These are phyloP conservation scores for Euptelea pleiosperma DNA, from an alignment of 164 flowering plant genomes.

Conservation along the genomic window DNA sequence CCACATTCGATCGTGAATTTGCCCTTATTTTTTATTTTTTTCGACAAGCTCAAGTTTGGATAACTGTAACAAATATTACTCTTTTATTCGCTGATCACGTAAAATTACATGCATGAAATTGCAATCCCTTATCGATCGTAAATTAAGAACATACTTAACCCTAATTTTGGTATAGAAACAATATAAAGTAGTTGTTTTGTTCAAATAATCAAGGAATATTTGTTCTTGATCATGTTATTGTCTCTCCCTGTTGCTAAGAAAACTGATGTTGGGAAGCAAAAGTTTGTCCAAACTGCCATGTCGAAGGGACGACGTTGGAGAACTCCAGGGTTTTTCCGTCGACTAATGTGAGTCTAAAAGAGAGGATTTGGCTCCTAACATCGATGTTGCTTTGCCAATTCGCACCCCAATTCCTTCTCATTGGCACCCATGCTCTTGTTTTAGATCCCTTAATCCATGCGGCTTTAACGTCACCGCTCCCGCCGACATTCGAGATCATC, in stretches of 20 bases:
- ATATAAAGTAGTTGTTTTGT: too few relatives aligned
- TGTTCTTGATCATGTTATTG: not conserved
- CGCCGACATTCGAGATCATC: slow-evolving; percentile 71
- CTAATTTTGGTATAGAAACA: too few relatives aligned
- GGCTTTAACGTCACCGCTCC: slow-evolving; percentile 62
- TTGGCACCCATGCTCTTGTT: slow-evolving; percentile 44
- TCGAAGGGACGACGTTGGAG: slow-evolving; percentile 53
- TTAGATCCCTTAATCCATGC: slow-evolving; percentile 55
- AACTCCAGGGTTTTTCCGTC: slow-evolving; percentile 49
- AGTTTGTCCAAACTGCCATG: slow-evolving; percentile 74
- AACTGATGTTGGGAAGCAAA: slow-evolving; percentile 57
- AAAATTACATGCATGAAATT: too few relatives aligned
- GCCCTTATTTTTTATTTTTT: too few relatives aligned
- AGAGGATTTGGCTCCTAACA: slow-evolving; percentile 40
- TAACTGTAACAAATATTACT: too few relatives aligned
- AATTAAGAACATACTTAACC: too few relatives aligned
- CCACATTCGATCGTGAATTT: too few relatives aligned
- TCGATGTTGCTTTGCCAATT: slow-evolving; percentile 66
- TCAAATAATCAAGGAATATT: too few relatives aligned
- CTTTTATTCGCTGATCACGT: too few relatives aligned
- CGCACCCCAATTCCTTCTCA: slow-evolving; percentile 86
- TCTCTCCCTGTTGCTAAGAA: slow-evolving; percentile 1
- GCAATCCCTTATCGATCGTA: too few relatives aligned
- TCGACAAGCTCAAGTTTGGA: too few relatives aligned
- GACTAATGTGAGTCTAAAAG: slow-evolving; percentile 49